Evolutionary conservation across 2,329 filamentous ascomycete genomes (phyloP).

Genomic region (Xylariales sp.): DNA sequence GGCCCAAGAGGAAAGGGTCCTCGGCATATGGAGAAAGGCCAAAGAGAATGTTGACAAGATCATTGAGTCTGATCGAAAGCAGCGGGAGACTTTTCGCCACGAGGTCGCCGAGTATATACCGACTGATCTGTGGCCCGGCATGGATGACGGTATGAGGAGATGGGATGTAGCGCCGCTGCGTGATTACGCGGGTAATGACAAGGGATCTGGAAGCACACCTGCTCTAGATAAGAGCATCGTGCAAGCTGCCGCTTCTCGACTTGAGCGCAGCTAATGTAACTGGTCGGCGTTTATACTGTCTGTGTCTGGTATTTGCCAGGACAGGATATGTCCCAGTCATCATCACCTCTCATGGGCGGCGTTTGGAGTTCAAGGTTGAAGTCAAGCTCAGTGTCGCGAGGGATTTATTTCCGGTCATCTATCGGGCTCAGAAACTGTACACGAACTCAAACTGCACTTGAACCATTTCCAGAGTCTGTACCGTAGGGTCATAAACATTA

Average conservation of each 20-base stretch:
- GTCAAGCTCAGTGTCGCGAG: not conserved
- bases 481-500: no score
- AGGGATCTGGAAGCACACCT: constrained; percentile 19
- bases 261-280: constrained; percentile 9
- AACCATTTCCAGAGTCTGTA: no score
- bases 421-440: no score
- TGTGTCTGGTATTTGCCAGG: not conserved
- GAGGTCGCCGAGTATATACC: constrained; percentile 85
- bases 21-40: constrained; percentile 71
- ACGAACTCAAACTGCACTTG: no score
- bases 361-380: not conserved
- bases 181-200: constrained; percentile 21
- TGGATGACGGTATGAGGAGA: constrained; percentile 54
- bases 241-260: constrained; percentile 21
- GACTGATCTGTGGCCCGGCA: constrained; percentile 78
- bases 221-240: constrained; percentile 24
- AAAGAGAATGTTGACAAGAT: constrained; percentile 72
- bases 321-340: not conserved
- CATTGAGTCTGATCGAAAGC: constrained; percentile 64
- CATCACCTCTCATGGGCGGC: not conserved
- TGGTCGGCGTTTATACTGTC: not conserved
- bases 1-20: constrained; percentile 67
- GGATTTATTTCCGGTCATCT: not conserved
- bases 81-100: constrained; percentile 72
- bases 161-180: constrained; percentile 43